Evolutionary conservation across 2,329 filamentous ascomycete genomes (phyloP).

Genomic region (Camillea tinctor): DNA sequence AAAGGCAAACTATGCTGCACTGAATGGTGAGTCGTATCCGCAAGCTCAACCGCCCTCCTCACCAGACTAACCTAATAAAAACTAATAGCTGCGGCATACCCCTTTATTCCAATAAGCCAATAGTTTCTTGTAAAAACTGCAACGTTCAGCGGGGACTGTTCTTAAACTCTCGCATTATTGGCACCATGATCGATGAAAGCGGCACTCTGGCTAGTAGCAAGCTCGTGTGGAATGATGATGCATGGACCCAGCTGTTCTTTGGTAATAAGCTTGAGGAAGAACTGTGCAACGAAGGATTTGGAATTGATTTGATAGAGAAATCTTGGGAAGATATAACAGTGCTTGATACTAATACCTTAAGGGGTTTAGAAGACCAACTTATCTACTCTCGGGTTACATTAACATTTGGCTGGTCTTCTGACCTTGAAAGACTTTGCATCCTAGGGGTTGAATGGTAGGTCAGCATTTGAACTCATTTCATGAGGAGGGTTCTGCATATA

Average conservation of each 20-base stretch:
- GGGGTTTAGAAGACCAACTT: constrained; percentile 49
- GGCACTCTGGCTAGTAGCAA: constrained; percentile 50
- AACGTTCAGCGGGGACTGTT: constrained; percentile 25
- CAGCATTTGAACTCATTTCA: neutral
- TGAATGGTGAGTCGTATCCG: constrained; percentile 39
- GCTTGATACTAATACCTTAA: constrained; percentile 40
- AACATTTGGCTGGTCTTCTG: constrained; percentile 52
- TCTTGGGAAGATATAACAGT: constrained; percentile 39
- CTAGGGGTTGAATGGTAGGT: constrained; percentile 42
- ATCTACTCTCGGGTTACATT: constrained; percentile 52
- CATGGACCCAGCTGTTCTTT: constrained; percentile 46
- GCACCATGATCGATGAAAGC: constrained; percentile 52
- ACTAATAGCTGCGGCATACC: constrained; percentile 50
- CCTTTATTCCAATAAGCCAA: constrained; percentile 49
- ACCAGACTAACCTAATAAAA: neutral
- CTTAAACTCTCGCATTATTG: constrained; percentile 42
- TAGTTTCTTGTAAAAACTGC: constrained; percentile 40
- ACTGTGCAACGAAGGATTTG: neutral
- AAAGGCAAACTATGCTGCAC: constrained; percentile 38
- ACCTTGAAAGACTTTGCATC: constrained; percentile 39
- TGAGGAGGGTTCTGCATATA: no score
- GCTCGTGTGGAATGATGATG: constrained; percentile 50
- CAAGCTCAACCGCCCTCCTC: neutral
- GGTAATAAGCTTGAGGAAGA: constrained; percentile 6
- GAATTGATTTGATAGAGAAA: constrained; percentile 43